Evolutionary conservation across 1,284 basidiomycete species (phyloP).

Genomic region (Abortiporus biennis): DNA sequence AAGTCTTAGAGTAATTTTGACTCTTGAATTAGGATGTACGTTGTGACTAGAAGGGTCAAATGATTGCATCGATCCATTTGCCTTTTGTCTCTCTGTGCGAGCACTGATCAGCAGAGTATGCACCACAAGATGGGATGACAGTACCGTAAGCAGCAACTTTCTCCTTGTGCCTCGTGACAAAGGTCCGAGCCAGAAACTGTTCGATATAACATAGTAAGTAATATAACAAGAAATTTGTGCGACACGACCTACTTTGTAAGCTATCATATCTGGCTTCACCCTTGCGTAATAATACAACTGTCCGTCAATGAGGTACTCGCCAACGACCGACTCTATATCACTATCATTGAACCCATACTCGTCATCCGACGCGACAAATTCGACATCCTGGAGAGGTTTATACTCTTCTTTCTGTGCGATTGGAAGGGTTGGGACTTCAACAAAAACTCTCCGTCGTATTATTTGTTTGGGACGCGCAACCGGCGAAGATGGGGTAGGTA

Average conservation of each 20-base stretch:
- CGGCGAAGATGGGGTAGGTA: not conserved
- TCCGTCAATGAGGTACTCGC: constrained; percentile 39
- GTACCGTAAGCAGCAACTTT: constrained; percentile 55
- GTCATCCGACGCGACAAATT: constrained; percentile 14
- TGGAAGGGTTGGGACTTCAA: constrained; percentile 15
- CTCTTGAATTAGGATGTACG: constrained; percentile 56
- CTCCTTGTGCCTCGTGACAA: constrained; percentile 33
- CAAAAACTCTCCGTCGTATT: constrained; percentile 6
- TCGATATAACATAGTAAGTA: constrained; percentile 6
- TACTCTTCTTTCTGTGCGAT: constrained; percentile 14
- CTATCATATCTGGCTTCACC: constrained; percentile 42
- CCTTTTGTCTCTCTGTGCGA: constrained; percentile 36
- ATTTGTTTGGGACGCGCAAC: not conserved
- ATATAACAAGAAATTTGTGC: constrained; percentile 13
- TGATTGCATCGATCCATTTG: constrained; percentile 29
- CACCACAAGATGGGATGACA: constrained; percentile 14
- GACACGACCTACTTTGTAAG: constrained; percentile 45
- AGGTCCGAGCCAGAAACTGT: constrained; percentile 18
- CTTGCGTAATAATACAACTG: constrained; percentile 55
- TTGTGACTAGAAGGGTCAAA: constrained; percentile 60
- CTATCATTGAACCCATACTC: constrained; percentile 16
- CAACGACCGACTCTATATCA: constrained; percentile 37
- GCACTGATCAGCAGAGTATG: constrained; percentile 9
- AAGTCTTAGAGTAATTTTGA: constrained; percentile 30
- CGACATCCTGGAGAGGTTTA: constrained; percentile 13